phyloP scores from a whole-genome alignment of 2,329 filamentous ascomycete genomes.

The Thelonectria blattea region DNA sequence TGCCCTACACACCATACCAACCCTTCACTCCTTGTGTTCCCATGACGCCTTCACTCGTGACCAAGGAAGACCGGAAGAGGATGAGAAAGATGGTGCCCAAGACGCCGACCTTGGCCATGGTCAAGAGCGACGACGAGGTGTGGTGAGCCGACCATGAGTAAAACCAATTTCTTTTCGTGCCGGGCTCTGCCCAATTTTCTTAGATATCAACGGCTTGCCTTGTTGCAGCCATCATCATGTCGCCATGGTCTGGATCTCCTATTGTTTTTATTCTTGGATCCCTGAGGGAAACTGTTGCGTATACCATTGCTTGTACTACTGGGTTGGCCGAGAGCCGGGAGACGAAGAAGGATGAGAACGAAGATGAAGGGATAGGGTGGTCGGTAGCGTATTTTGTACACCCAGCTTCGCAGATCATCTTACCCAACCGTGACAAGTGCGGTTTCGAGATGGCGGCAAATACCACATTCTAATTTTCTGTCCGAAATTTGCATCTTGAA shows the following conservation, averaged over 20 bases:
- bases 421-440: conserved; percentile 1
- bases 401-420: background rate
- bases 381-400: conserved; percentile 15
- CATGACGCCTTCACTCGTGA: conserved; percentile 77
- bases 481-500: background rate
- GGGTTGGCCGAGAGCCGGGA: conserved; percentile 7
- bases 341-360: conserved; percentile 8
- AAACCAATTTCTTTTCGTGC: conserved; percentile 18
- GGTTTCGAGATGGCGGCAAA: conserved; percentile 9
- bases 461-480: conserved; percentile 19
- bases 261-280: conserved; percentile 7
- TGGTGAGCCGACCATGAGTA: conserved; percentile 57
- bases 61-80: conserved; percentile 71
- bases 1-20: conserved; percentile 81
- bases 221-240: conserved; percentile 30
- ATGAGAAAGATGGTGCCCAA: conserved; percentile 69
- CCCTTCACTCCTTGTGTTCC: conserved; percentile 78
- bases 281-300: conserved; percentile 14
- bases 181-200: conserved; percentile 23
- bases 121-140: conserved; percentile 65
- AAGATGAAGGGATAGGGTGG: conserved; percentile 5
- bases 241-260: conserved; percentile 29
- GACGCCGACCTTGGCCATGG: conserved; percentile 68
- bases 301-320: conserved; percentile 15
- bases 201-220: conserved; percentile 35